phyloP scores from a whole-genome alignment of 2,329 filamentous ascomycete species.

The Dactylonectria estremocensis region DNA sequence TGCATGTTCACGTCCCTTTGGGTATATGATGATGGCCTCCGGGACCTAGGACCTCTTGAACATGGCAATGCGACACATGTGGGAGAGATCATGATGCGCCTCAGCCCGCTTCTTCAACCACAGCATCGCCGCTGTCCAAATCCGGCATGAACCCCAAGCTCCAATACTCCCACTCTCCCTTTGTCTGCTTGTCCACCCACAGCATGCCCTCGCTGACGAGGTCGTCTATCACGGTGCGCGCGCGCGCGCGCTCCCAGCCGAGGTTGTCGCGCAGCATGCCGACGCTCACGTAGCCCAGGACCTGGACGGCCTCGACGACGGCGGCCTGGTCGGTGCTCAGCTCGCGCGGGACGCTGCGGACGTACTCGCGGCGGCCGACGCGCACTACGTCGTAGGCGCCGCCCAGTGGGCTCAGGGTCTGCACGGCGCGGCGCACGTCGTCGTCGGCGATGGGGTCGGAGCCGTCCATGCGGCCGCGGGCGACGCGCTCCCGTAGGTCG shows the following conservation, averaged over 20 bases:
- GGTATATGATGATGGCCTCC: neutral
- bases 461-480: constrained; percentile 81
- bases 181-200: constrained; percentile 90
- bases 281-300: constrained; percentile 90
- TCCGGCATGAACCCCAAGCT: constrained; percentile 81
- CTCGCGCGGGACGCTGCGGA: constrained; percentile 94
- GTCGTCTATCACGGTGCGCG: constrained; percentile 93
- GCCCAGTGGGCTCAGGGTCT: constrained; percentile 87
- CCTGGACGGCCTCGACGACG: constrained; percentile 91
- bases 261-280: constrained; percentile 92
- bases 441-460: constrained; percentile 89
- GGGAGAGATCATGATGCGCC: neutral
- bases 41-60: neutral
- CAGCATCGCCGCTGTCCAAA: constrained; percentile 42
- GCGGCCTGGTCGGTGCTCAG: constrained; percentile 94
- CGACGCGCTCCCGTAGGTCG: constrained; percentile 84
- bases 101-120: constrained; percentile 38
- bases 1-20: too few relatives aligned
- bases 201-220: constrained; percentile 90
- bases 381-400: constrained; percentile 88
- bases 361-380: constrained; percentile 88
- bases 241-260: constrained; percentile 85
- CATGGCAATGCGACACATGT: neutral
- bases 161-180: constrained; percentile 93
- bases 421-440: constrained; percentile 91